phyloP scores from a whole-genome alignment of 441 rosid species.

The Geranium incanum region DNA sequence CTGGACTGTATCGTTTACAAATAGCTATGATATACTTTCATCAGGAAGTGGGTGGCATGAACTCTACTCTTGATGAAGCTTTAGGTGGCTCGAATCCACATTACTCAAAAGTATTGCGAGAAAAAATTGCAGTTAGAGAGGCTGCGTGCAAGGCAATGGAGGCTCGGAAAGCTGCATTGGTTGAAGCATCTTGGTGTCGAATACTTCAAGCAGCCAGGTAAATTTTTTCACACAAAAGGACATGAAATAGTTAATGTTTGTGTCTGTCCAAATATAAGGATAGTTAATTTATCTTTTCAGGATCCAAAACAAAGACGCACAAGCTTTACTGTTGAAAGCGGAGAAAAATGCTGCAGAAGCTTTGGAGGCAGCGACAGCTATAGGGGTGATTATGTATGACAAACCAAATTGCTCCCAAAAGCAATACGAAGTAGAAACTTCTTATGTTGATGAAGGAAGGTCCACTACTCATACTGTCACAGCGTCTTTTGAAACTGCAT shows the following conservation, averaged over 20 bases:
- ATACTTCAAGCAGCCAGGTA: conserved; percentile 86
- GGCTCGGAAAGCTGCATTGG: conserved; percentile 79
- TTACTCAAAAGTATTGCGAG: conserved; percentile 72
- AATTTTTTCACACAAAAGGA: neutral
- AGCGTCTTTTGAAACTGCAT: conserved; percentile 81
- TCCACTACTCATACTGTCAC: conserved; percentile 65
- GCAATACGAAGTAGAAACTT: conserved; percentile 42
- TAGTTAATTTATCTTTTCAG: conserved; percentile 28
- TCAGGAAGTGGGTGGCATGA: conserved; percentile 90
- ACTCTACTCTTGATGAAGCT: conserved; percentile 78
- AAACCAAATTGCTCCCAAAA: conserved; percentile 59
- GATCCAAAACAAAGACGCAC: conserved; percentile 71
- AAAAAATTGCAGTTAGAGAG: conserved; percentile 83
- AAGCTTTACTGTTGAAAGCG: conserved; percentile 42
- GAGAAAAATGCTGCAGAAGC: conserved; percentile 75
- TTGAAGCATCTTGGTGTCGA: conserved; percentile 90
- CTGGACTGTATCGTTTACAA: neutral
- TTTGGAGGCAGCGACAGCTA: conserved; percentile 70
- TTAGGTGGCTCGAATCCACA: conserved; percentile 83
- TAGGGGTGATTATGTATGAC: conserved; percentile 83
- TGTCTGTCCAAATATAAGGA: conserved; percentile 10
- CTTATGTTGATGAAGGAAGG: conserved; percentile 38
- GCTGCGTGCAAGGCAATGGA: conserved; percentile 81
- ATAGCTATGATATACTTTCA: conserved; percentile 3
- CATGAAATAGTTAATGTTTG: neutral